phyloP scores from a whole-genome alignment of 306 rosid species.

The Bauhinia variegata region DNA sequence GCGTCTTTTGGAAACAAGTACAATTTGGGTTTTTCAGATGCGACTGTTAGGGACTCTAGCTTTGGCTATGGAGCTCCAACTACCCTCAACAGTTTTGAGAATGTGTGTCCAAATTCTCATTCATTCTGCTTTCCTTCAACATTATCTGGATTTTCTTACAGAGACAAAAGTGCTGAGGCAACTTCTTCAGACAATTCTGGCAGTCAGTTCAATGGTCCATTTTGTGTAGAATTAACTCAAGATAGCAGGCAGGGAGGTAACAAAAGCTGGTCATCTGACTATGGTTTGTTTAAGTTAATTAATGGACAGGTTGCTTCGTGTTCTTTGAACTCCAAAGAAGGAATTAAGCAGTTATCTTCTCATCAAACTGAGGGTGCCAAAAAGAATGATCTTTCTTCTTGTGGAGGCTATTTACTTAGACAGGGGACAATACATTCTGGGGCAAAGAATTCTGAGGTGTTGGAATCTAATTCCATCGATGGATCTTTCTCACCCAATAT shows the following conservation, averaged over 20 bases:
- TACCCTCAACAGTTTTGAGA: slow-evolving; percentile 39
- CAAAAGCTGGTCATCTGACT: slow-evolving; percentile 73
- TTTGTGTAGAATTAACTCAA: slow-evolving; percentile 49
- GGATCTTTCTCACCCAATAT: slow-evolving; percentile 60
- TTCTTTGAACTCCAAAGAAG: slow-evolving; percentile 68
- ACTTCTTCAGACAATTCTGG: slow-evolving; percentile 52
- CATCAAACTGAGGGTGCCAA: slow-evolving; percentile 50
- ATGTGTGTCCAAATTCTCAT: slow-evolving; percentile 58
- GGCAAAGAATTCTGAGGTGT: slow-evolving; percentile 50
- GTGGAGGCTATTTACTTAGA: slow-evolving; percentile 52
- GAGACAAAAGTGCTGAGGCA: slow-evolving; percentile 39
- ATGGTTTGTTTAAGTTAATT: slow-evolving; percentile 75
- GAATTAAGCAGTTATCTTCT: slow-evolving; percentile 49
- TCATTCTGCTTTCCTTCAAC: slow-evolving; percentile 88
- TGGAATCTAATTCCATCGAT: slow-evolving; percentile 50
- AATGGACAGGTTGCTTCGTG: slow-evolving; percentile 76
- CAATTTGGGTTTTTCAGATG: slow-evolving; percentile 42
- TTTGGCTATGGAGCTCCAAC: slow-evolving; percentile 40
- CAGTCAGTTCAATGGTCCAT: slow-evolving; percentile 43
- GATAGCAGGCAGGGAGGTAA: slow-evolving; percentile 54
- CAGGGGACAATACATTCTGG: slow-evolving; percentile 52
- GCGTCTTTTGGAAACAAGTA: slow-evolving; percentile 43
- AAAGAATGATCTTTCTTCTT: slow-evolving; percentile 55
- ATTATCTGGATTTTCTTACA: slow-evolving; percentile 49
- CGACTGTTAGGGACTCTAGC: slow-evolving; percentile 41